Evolutionary conservation across 768 basidiomycete species (phyloP).

Genomic region (Rhodosporidiobolus odoratus): DNA sequence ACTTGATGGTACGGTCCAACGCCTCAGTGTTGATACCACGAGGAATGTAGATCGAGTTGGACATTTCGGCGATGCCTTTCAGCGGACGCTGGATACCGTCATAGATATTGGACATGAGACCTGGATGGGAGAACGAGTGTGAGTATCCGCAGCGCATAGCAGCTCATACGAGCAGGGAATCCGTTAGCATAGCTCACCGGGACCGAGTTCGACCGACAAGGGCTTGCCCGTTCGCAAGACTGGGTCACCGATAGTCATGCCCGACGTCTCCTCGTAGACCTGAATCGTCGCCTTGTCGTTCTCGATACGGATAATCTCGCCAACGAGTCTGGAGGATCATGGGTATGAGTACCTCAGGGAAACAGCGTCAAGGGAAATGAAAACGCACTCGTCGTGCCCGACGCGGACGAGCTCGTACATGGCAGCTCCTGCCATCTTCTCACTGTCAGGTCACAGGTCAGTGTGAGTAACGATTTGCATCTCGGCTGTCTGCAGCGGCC

Average conservation of each 20-base stretch:
- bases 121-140: constrained; percentile 50
- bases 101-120: constrained; percentile 92
- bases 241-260: constrained; percentile 97
- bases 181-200: constrained; percentile 57
- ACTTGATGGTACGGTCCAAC: constrained; percentile 75
- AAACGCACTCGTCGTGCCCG: constrained; percentile 82
- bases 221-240: constrained; percentile 97
- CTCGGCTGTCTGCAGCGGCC: background rate
- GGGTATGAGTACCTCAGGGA: too few relatives aligned
- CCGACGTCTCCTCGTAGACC: constrained; percentile 98
- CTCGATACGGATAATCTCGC: constrained; percentile 97
- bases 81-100: constrained; percentile 48
- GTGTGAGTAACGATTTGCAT: background rate
- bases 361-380: background rate
- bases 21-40: constrained; percentile 97
- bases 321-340: constrained; percentile 28
- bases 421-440: constrained; percentile 90
- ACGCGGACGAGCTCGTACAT: constrained; percentile 97
- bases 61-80: constrained; percentile 86
- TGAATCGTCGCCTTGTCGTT: constrained; percentile 97
- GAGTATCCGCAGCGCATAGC: background rate
- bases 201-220: constrained; percentile 92
- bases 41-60: constrained; percentile 99
- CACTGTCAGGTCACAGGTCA: constrained; percentile 11
- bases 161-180: background rate